phyloP scores from a whole-genome alignment of 805 yeast genomes.

The Ogataea neopini region DNA sequence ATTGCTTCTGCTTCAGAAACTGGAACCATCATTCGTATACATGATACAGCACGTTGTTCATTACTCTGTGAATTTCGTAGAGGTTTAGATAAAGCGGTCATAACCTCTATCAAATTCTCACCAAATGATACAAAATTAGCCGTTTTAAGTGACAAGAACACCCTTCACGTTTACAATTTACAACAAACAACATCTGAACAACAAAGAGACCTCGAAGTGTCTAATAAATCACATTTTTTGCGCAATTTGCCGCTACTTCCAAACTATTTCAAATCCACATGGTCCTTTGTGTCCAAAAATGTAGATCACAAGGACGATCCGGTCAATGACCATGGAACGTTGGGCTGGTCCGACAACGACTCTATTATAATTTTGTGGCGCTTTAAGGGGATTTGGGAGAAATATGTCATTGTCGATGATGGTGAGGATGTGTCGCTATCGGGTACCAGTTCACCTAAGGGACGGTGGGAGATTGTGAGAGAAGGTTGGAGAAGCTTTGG shows the following conservation, averaged over 20 bases:
- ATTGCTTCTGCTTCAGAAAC: conserved; percentile 80
- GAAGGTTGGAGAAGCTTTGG: conserved; percentile 72
- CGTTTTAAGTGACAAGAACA: conserved; percentile 83
- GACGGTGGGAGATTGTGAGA: conserved; percentile 57
- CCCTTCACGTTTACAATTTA: conserved; percentile 78
- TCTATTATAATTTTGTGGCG: conserved; percentile 77
- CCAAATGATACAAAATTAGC: conserved; percentile 77
- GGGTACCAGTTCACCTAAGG: neutral
- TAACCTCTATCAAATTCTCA: conserved; percentile 82
- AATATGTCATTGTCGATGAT: conserved; percentile 67
- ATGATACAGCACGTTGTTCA: conserved; percentile 66
- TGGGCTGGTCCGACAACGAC: conserved; percentile 81
- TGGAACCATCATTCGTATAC: conserved; percentile 79
- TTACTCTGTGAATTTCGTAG: conserved; percentile 83
- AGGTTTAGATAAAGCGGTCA: conserved; percentile 81
- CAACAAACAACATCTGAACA: conserved; percentile 31
- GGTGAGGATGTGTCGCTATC: conserved; percentile 22
- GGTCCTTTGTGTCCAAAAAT: conserved; percentile 83
- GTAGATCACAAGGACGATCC: conserved; percentile 38
- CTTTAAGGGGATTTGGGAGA: conserved; percentile 78
- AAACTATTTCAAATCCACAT: conserved; percentile 75
- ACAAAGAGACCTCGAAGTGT: conserved; percentile 22
- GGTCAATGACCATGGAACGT: conserved; percentile 42
- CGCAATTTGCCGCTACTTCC: conserved; percentile 57
- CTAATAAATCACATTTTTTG: conserved; percentile 65